phyloP scores from a whole-genome alignment of 768 basidiomycete genomes.

The Scleroderma citrinum region DNA sequence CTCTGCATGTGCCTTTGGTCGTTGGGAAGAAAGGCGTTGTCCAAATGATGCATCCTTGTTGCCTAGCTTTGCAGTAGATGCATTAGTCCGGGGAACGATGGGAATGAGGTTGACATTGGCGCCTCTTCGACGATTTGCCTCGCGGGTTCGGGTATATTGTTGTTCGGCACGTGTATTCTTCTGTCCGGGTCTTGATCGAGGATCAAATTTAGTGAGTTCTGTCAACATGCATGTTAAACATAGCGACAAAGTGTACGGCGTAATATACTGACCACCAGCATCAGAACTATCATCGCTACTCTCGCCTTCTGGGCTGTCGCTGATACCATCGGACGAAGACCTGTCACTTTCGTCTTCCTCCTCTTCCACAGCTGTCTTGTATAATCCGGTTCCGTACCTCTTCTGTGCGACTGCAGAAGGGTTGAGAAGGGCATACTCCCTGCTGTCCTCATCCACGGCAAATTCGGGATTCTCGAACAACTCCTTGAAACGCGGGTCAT shows the following conservation, averaged over 20 bases:
- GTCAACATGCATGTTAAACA: constrained; percentile 9
- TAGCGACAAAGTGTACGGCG: constrained; percentile 7
- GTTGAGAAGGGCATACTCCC: constrained; percentile 91
- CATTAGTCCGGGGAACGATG: constrained; percentile 41
- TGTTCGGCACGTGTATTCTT: constrained; percentile 42
- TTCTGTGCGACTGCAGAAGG: constrained; percentile 71
- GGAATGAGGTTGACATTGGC: constrained; percentile 62
- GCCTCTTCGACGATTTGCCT: constrained; percentile 33
- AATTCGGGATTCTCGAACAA: constrained; percentile 92
- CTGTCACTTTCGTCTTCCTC: constrained; percentile 86
- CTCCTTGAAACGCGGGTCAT: constrained; percentile 83
- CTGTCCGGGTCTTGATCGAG: constrained; percentile 44
- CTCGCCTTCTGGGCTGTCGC: constrained; percentile 39
- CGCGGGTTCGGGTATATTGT: constrained; percentile 37
- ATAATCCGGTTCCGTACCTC: constrained; percentile 24
- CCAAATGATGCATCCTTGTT: constrained; percentile 64
- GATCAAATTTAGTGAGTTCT: constrained; percentile 56
- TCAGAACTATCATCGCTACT: constrained; percentile 47
- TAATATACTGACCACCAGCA: constrained; percentile 42
- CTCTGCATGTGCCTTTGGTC: constrained; percentile 7
- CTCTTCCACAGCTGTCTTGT: constrained; percentile 79
- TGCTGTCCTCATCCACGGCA: constrained; percentile 79
- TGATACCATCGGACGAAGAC: constrained; percentile 52
- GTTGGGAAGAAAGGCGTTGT: constrained; percentile 45
- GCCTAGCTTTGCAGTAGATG: constrained; percentile 22